phyloP scores from a whole-genome alignment of 2,329 filamentous ascomycete genomes.

The Microsporum canis region DNA sequence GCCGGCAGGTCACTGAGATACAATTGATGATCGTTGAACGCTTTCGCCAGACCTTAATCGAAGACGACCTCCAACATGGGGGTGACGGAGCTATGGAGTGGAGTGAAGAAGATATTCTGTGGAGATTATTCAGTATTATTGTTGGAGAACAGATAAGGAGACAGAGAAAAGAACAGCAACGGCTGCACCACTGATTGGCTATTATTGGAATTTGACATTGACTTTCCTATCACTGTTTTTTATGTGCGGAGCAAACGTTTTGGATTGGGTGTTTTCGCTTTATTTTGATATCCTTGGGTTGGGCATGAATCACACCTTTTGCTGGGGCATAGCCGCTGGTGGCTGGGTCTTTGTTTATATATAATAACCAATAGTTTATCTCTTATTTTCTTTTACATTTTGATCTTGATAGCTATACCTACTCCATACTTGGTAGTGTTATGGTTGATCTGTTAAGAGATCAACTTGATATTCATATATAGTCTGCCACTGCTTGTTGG shows the following conservation, averaged over 20 bases:
- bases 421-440: too few species aligned
- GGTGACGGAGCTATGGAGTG: slow-evolving; percentile 31
- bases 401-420: neutral
- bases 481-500: neutral
- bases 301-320: neutral
- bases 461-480: neutral
- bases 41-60: slow-evolving; percentile 29
- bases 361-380: neutral
- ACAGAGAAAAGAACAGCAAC: slow-evolving; percentile 23
- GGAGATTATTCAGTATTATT: slow-evolving; percentile 36
- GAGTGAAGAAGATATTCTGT: slow-evolving; percentile 35
- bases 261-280: neutral
- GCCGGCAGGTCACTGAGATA: slow-evolving; percentile 31
- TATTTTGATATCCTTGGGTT: neutral
- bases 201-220: neutral
- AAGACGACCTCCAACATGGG: slow-evolving; percentile 26
- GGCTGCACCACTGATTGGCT: neutral
- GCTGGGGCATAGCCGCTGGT: neutral
- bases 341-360: neutral
- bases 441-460: too few species aligned
- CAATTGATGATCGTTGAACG: slow-evolving; percentile 34
- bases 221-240: neutral
- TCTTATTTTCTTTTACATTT: neutral
- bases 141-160: slow-evolving; percentile 37
- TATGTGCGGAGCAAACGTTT: neutral